Evolutionary conservation across 2,329 filamentous ascomycete species (phyloP), one percentile per base, ranked within the genome.

Genomic region (Botrytis medusae): DNA sequence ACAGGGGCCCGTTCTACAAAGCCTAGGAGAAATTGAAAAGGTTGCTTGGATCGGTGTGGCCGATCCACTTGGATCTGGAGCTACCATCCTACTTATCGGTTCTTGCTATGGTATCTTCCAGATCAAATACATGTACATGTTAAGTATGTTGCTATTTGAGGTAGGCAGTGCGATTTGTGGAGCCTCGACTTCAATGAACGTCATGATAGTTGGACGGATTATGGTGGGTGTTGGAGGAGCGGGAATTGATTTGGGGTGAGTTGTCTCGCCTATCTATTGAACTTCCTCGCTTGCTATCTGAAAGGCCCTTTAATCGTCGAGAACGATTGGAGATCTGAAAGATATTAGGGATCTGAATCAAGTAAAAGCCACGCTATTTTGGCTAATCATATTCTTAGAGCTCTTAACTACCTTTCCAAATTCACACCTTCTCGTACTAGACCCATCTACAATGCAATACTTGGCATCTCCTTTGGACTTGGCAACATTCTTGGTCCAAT

Each of bases 1-100:
- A 20, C 80, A 81, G 75, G 74, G 74, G 1, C 51, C 78, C 9
- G 73, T 81, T 18, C 61, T 79, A 25, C 73, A 78, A 57, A 59
- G 59, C 18, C 77, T 81, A n/a, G 79, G 76, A 2, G 65, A 79
- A 79, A 74, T 80, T 59, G 74, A 78, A 61, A 75, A 78, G 60
- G 74, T 81, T 7, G 62, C 76, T 37, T 80, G 78, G 79, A 59
- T 81, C 32, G 78, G 79, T 29, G 74, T 76, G 14, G 80, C 77
- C 7, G 82, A 82, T 69, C 75, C 78, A 16, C 72, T 81, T 75
- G 46, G 74, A n/a, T 76, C 75, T 8, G 74, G 72, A 16, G 65
- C 72, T 46, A 44, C 72, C n/a, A 75, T 83, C 44, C 78, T 84
- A 16, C 37, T 69, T 20, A 37, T 69, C 12, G 65, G 65, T 25